A percentile compares a stretch with the other conserved stretches of the same genome.
Evolutionary conservation across 495 filamentous ascomycete genomes (phyloP).

Genomic region (Neurospora sp.): DNA sequence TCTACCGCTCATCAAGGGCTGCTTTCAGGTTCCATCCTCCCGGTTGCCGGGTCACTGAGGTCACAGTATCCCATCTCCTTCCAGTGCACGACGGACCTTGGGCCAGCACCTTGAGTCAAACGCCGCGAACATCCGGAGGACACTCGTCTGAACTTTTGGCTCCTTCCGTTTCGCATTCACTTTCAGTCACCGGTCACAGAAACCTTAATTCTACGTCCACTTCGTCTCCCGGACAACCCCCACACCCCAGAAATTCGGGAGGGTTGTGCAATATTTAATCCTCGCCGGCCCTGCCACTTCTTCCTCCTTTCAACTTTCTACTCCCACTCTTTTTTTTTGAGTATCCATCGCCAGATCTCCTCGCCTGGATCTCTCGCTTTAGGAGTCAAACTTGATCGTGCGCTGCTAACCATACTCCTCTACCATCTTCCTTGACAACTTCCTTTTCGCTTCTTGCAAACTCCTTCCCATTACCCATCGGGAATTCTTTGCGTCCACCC

Average conservation of each 20-base stretch:
- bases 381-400: not conserved
- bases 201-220: not conserved
- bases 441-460: not conserved
- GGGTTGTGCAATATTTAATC: not conserved
- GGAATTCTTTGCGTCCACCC: not conserved
- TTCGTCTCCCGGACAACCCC: not conserved
- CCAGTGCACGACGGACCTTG: not conserved
- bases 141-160: not conserved
- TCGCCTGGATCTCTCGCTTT: not conserved
- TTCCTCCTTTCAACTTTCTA: not conserved
- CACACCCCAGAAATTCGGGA: not conserved
- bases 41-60: not conserved
- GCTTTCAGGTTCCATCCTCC: not conserved
- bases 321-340: not conserved
- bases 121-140: not conserved
- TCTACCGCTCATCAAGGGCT: not conserved
- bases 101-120: not conserved
- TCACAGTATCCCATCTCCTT: not conserved
- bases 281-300: not conserved
- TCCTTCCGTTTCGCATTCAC: not conserved
- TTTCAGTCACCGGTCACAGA: not conserved
- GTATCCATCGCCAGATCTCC: not conserved
- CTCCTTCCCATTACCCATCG: rapidly evolving
- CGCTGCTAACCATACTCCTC: not conserved
- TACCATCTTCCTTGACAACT: not conserved